Percentiles rank a stretch among this genome's conserved stretches.
phyloP scores from a whole-genome alignment of 352 stramenopile genomes.

The Phytophthora citrophthora region DNA sequence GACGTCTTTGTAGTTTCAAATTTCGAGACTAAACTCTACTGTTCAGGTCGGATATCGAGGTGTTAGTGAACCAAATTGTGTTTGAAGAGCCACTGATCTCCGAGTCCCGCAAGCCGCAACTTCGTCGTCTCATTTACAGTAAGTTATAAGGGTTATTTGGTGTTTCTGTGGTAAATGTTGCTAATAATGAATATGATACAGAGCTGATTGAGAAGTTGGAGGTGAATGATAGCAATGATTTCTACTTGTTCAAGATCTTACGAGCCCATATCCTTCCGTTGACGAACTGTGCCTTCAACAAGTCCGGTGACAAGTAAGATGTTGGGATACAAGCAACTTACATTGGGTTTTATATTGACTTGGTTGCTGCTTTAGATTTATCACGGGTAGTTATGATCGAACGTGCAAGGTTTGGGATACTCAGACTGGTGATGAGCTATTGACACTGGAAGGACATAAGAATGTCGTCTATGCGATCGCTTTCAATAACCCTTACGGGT shows the following conservation, averaged over 20 bases:
- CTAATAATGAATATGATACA: conserved; percentile 23
- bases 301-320: conserved; percentile 93
- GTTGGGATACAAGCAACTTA: not conserved
- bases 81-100: conserved; percentile 95
- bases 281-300: conserved; percentile 98
- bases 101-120: conserved; percentile 93
- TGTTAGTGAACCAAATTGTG: conserved; percentile 96
- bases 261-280: conserved; percentile 94
- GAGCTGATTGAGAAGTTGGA: conserved; percentile 96
- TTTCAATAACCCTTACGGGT: conserved; percentile 97
- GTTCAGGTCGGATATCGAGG: conserved; percentile 91
- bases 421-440: conserved; percentile 92
- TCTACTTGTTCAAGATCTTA: conserved; percentile 97
- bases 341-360: not conserved
- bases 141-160: conserved; percentile 8
- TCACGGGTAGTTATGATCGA: conserved; percentile 95
- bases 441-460: conserved; percentile 95
- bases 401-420: conserved; percentile 97
- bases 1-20: conserved; percentile 1
- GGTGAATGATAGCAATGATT: conserved; percentile 94
- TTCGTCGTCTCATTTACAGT: conserved; percentile 94
- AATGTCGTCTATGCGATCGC: conserved; percentile 97
- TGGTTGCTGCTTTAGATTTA: conserved; percentile 72
- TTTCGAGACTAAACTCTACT: not conserved
- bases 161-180: not conserved